These are phyloP conservation scores for Kodamaea ohmeri DNA, from an alignment of 1,139 yeast genomes.

Conservation along the genomic window DNA sequence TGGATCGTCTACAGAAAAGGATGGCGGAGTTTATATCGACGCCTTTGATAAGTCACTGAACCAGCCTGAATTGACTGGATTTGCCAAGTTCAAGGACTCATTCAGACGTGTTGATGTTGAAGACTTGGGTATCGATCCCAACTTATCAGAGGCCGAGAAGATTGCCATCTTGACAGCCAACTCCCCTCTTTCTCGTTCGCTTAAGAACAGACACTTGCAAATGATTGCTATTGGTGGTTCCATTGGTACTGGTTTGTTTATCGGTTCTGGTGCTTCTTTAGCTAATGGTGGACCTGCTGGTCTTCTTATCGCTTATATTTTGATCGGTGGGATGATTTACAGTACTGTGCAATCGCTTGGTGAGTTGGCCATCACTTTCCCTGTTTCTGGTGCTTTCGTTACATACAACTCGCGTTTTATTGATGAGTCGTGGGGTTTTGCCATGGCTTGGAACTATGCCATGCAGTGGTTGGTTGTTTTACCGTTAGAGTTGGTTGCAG, in stretches of 20 bases:
- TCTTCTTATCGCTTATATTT: slow-evolving; percentile 63
- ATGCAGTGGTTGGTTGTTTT: slow-evolving; percentile 76
- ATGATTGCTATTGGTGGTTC: slow-evolving; percentile 90
- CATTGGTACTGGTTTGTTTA: slow-evolving; percentile 77
- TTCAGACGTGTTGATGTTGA: slow-evolving; percentile 53
- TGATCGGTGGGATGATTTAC: slow-evolving; percentile 68
- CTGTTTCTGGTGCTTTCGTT: slow-evolving; percentile 77
- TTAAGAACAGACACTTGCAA: slow-evolving; percentile 65
- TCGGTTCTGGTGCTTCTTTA: slow-evolving; percentile 72
- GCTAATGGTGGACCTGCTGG: slow-evolving; percentile 80
- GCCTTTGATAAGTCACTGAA: slow-evolving; percentile 35
- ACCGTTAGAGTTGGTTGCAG: slow-evolving; percentile 73
- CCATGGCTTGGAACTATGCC: slow-evolving; percentile 78
- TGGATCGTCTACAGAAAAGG: slow-evolving; percentile 37
- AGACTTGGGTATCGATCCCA: slow-evolving; percentile 62
- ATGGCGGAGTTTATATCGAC: slow-evolving; percentile 43
- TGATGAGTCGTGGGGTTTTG: slow-evolving; percentile 76
- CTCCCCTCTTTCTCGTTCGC: slow-evolving; percentile 64
- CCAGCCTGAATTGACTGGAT: slow-evolving; percentile 31
- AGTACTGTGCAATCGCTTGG: slow-evolving; percentile 82
- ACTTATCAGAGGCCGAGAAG: slow-evolving; percentile 63
- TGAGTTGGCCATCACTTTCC: slow-evolving; percentile 76
- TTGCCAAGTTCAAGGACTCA: slow-evolving; percentile 49
- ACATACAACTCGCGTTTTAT: slow-evolving; percentile 68
- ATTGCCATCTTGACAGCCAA: slow-evolving; percentile 65